phyloP scores from a whole-genome alignment of 345 rosid genomes.

The Hibiscus tridactylites region DNA sequence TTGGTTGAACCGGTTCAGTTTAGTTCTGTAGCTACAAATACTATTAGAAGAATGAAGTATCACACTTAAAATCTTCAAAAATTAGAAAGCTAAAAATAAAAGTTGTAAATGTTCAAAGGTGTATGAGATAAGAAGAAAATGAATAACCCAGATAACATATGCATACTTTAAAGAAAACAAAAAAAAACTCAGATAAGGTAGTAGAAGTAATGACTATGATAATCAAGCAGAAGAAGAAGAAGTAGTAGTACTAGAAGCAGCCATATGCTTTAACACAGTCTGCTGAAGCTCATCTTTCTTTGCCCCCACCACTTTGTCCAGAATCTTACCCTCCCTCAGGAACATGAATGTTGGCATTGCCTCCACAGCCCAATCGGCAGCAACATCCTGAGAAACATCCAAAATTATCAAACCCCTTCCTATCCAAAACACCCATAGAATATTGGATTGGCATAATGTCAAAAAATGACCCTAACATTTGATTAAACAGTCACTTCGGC shows the following conservation, averaged over 20 bases:
- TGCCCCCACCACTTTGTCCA: slow-evolving; percentile 72
- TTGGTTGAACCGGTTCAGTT: too few relatives aligned
- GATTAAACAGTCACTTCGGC: too few relatives aligned
- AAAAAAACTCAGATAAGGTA: too few relatives aligned
- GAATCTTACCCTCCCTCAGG: slow-evolving; percentile 55
- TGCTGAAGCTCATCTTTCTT: slow-evolving; percentile 64
- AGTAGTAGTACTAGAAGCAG: slow-evolving; percentile 10
- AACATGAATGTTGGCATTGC: slow-evolving; percentile 77
- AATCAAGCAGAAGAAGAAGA: slow-evolving; percentile 30
- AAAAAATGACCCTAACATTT: too few relatives aligned
- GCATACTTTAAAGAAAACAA: too few relatives aligned
- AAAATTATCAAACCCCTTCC: neutral
- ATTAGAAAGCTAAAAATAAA: too few relatives aligned
- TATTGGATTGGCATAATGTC: neutral
- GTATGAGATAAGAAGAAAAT: too few relatives aligned
- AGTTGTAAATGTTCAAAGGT: too few relatives aligned
- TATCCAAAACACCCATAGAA: neutral
- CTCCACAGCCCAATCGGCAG: slow-evolving; percentile 62
- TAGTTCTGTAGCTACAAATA: too few relatives aligned
- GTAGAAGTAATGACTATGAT: neutral
- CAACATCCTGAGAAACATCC: slow-evolving; percentile 41
- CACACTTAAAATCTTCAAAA: too few relatives aligned
- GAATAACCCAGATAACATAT: too few relatives aligned
- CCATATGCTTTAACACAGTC: slow-evolving; percentile 53
- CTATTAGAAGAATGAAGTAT: too few relatives aligned